These are phyloP conservation scores for Sporothrix euskadiensis DNA, from an alignment of 2,329 filamentous ascomycete genomes.

Conservation along the genomic window DNA sequence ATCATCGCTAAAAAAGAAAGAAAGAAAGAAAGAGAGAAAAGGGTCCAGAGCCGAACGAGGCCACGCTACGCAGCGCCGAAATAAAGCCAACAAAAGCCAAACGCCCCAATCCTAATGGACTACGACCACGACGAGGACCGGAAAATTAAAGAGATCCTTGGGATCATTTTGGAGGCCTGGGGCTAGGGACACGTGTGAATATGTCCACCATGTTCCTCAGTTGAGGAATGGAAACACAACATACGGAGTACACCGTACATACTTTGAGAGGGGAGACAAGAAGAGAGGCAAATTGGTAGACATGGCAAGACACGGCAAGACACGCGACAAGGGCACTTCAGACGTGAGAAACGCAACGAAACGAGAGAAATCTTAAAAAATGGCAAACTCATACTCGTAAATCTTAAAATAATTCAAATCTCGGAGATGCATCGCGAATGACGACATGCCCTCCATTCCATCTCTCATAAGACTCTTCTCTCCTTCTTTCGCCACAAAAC, in stretches of 20 bases:
- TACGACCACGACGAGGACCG: not conserved
- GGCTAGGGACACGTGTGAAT: not conserved
- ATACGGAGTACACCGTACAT: not conserved
- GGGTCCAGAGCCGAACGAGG: not conserved
- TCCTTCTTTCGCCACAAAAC: not conserved
- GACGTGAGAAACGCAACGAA: slow-evolving; percentile 1
- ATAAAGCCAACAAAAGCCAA: not conserved
- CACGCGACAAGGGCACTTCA: not conserved
- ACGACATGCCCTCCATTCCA: slow-evolving; percentile 14
- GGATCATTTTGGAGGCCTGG: not conserved
- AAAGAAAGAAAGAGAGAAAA: not conserved
- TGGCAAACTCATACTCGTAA: not conserved
- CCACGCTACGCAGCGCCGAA: not conserved
- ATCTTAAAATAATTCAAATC: slow-evolving; percentile 19
- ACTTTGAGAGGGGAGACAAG: not conserved
- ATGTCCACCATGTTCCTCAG: not conserved
- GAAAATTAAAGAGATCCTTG: not conserved
- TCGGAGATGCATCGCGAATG: slow-evolving; percentile 7
- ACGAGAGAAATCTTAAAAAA: not conserved
- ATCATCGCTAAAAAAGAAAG: not conserved
- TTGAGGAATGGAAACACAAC: not conserved
- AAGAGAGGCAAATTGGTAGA: slow-evolving; percentile 9
- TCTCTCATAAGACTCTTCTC: not conserved
- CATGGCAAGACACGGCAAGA: not conserved
- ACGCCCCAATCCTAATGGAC: not conserved